Evolutionary conservation across 2,329 filamentous ascomycete species (phyloP), one percentile per base, ranked within the genome.

Genomic region (Ceratocystis eucalypticola): DNA sequence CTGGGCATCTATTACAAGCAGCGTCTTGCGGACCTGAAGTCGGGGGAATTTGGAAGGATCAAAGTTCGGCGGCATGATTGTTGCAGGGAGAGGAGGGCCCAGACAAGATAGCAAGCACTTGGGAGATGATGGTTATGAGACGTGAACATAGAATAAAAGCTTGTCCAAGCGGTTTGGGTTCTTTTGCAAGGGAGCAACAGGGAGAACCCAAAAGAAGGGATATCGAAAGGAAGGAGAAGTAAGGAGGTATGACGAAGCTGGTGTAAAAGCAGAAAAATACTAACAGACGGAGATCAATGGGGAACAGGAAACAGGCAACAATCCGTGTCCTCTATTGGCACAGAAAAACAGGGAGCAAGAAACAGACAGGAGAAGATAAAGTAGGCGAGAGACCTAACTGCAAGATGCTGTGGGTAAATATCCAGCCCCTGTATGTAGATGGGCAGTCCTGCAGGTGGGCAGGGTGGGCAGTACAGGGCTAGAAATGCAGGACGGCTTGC

Each of bases 1-100:
- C 73, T 97, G 94, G 45, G 96, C 83, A 72, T 96, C 93, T 69
- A 96, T 81, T 20, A 95, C 78, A 22, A 97, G 79, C 55, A 99
- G 80, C 0, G 90, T 93, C 76, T 83, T 84, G 64, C 84, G 80
- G 7, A 84, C 84, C 37, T 76, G 77, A 64, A 87, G 75, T 62
- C 81, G 76, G 10, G 84, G 84, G 22, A 87, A 77, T 45, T 79
- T 77, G 59, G 80, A 74, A 48, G 78, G 75, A 70, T 85, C 81
- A 73, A 86, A 84, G 69, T 64, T 55, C 37, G 6, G 30, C 46
- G 53, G 61, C 65, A 46, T 64, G 37, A 41, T 41, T 12, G 64
- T 50, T 22, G 48, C 45, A 46, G 10, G 12, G 48, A 37, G 37
- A 37, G n/a, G n/a, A 55, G 45, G 44, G 20, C 59, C 5, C 33